Base-by-base conservation (phyloP, 345 rosid species). In the Erodium maritimum region DNA sequence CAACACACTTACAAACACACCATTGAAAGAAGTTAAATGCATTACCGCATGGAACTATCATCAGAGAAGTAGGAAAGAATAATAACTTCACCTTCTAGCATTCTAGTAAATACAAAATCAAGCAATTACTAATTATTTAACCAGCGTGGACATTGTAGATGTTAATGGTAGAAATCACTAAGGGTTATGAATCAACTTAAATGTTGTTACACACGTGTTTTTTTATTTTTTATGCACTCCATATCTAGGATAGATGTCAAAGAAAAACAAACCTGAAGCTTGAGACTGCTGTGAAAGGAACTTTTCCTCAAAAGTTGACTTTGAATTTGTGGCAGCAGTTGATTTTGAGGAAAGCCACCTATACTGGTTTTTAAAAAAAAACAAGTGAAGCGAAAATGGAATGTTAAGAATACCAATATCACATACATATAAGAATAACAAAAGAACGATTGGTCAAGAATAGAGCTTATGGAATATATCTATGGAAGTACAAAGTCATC, bases 321-420 rank as follows among this genome's bases (percentile, higher is more conserved):
- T 87, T 21, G 84, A 53, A 68, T 70, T 85, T 53, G 82, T 55
- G 19, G 73, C 65, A 74, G 73, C 64, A 71, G 79, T 77, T 54
- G 96, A 81, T 79, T 87, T 89, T 66, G 96, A 82, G 62, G 99
- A 93, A 75, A 93, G 87, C 99, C 99, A 90, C 90, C 90, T 85
- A 81, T 93, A 93, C 99, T 93, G 96, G 74, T 72, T 76, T 66
- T 71, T 50, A 20, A 61, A 48, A 74, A 59, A 75, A 60, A n/a
- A n/a, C 55, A 21, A 54, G 34, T 29, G 8, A 29, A 42, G 48
- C 3, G 12, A 42, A 42, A 42, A 42, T 42, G 48, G 12, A 42
- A 12, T 42, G 48, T 14, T 42, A 3, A 42, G 48, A 42, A 42
- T 42, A 42, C 14, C 48, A 12, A 42, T 14, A 42, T 42, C 48